Evolutionary conservation across 129 eudicot species (phyloP).

Genomic region (Flaveria linearis): DNA sequence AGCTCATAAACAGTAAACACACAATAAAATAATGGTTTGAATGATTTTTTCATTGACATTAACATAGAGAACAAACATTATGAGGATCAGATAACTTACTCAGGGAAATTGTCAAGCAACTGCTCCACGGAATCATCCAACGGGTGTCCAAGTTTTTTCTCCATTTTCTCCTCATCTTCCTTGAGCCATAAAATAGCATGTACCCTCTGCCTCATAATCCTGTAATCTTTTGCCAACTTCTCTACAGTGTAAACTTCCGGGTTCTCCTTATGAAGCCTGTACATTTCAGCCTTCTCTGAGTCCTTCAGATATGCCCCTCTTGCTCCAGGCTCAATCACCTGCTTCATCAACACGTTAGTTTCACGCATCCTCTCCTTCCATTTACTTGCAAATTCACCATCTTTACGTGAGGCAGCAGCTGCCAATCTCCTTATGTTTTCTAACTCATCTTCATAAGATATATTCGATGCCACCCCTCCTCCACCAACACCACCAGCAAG

Average conservation of each 20-base stretch:
- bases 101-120: slow-evolving; percentile 73
- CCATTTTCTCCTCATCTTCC: slow-evolving; percentile 78
- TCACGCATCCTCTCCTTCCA: slow-evolving; percentile 60
- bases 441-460: slow-evolving; percentile 40
- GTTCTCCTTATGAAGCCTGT: slow-evolving; percentile 76
- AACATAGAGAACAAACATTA: slow-evolving; percentile 1
- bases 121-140: slow-evolving; percentile 83
- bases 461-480: slow-evolving; percentile 23
- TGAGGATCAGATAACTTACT: slow-evolving; percentile 47
- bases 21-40: background rate
- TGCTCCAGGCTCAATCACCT: slow-evolving; percentile 86
- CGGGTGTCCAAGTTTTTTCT: slow-evolving; percentile 77
- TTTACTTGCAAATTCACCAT: slow-evolving; percentile 42
- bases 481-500: slow-evolving; percentile 24
- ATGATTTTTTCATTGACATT: background rate
- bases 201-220: slow-evolving; percentile 90
- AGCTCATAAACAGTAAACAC: background rate
- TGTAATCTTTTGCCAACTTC: slow-evolving; percentile 73
- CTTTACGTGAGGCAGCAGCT: slow-evolving; percentile 39
- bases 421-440: slow-evolving; percentile 35
- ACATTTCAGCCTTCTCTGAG: slow-evolving; percentile 87
- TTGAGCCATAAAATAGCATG: slow-evolving; percentile 90
- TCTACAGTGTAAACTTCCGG: slow-evolving; percentile 86
- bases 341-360: slow-evolving; percentile 58
- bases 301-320: slow-evolving; percentile 85